A percentile compares a stretch with the other conserved stretches of the same genome.
phyloP scores from a whole-genome alignment of 2,329 filamentous ascomycete genomes.

The Gremmenia infestans region DNA sequence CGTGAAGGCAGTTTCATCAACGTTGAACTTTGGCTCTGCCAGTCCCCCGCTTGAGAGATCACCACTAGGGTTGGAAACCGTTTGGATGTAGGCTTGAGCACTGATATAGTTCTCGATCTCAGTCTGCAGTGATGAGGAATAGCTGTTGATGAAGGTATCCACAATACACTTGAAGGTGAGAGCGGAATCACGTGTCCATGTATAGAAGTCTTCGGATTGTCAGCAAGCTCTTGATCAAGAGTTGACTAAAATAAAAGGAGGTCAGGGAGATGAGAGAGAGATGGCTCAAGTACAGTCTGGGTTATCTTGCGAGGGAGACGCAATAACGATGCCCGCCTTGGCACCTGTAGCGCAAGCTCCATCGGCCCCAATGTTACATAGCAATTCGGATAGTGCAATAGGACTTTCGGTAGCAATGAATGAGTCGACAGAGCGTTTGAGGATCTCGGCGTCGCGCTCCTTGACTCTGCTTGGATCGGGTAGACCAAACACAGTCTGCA shows the following conservation, averaged over 20 bases:
- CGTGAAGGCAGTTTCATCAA: conserved; percentile 58
- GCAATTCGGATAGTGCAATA: conserved; percentile 46
- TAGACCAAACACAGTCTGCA: conserved; percentile 47
- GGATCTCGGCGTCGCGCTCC: conserved; percentile 33
- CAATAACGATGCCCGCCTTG: conserved; percentile 48
- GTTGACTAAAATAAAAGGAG: not conserved
- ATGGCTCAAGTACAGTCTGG: conserved; percentile 47
- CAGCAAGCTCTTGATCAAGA: not conserved
- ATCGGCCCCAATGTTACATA: conserved; percentile 55
- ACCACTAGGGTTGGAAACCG: conserved; percentile 51
- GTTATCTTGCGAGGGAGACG: conserved; percentile 47
- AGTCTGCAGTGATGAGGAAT: conserved; percentile 40
- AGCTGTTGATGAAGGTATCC: conserved; percentile 57
- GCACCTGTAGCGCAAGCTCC: conserved; percentile 47
- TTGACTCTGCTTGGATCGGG: conserved; percentile 33
- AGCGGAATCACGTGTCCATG: conserved; percentile 72
- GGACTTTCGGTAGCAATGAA: conserved; percentile 50
- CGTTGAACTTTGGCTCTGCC: conserved; percentile 70
- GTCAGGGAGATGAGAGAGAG: not conserved
- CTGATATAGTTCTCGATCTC: conserved; percentile 63
- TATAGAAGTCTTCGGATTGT: conserved; percentile 59
- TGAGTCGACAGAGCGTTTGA: conserved; percentile 46
- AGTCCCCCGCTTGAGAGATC: conserved; percentile 45
- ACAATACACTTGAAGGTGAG: conserved; percentile 65
- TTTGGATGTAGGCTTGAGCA: conserved; percentile 55